These are phyloP conservation scores for Apiotrichum akiyoshidainum DNA, from an alignment of 1,284 basidiomycete genomes.

Conservation along the genomic window DNA sequence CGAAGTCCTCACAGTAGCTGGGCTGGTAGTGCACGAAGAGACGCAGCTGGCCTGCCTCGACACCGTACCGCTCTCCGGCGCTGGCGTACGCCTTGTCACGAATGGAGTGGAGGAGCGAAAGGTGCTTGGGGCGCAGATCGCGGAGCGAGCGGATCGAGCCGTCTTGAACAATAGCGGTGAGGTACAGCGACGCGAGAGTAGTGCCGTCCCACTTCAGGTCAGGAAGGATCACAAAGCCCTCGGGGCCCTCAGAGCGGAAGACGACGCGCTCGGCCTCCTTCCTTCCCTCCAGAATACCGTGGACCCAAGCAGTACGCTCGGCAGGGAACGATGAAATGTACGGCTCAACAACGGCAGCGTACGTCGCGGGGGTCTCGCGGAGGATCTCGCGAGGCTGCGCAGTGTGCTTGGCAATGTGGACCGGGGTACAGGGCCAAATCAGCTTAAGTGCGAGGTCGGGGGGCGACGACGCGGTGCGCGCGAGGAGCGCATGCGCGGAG, in stretches of 20 bases:
- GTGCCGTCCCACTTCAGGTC: constrained; percentile 91
- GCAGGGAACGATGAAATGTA: constrained; percentile 73
- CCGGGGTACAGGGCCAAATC: constrained; percentile 75
- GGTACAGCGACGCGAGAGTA: constrained; percentile 62
- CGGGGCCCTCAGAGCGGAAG: constrained; percentile 58
- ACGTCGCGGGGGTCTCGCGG: constrained; percentile 73
- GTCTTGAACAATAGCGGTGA: constrained; percentile 66
- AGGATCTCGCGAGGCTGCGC: constrained; percentile 70
- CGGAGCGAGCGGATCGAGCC: constrained; percentile 63
- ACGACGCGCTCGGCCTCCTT: constrained; percentile 77
- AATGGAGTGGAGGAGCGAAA: constrained; percentile 69
- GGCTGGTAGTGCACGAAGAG: constrained; percentile 95
- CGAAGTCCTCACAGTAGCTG: constrained; percentile 74
- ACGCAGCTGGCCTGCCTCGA: constrained; percentile 64
- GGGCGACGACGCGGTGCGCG: constrained; percentile 12
- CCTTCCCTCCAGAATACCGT: constrained; percentile 74
- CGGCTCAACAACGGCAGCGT: constrained; percentile 65
- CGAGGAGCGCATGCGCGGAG: constrained; percentile 42
- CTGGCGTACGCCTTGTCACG: constrained; percentile 59
- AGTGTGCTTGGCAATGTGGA: constrained; percentile 82
- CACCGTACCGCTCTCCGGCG: constrained; percentile 67
- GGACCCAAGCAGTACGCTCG: constrained; percentile 80
- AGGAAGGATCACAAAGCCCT: constrained; percentile 76
- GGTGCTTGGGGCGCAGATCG: constrained; percentile 64
- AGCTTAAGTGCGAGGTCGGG: constrained; percentile 59